These are phyloP conservation scores for Globisporangium paroecandrum DNA, from an alignment of 352 stramenopile species.

Conservation along the genomic window DNA sequence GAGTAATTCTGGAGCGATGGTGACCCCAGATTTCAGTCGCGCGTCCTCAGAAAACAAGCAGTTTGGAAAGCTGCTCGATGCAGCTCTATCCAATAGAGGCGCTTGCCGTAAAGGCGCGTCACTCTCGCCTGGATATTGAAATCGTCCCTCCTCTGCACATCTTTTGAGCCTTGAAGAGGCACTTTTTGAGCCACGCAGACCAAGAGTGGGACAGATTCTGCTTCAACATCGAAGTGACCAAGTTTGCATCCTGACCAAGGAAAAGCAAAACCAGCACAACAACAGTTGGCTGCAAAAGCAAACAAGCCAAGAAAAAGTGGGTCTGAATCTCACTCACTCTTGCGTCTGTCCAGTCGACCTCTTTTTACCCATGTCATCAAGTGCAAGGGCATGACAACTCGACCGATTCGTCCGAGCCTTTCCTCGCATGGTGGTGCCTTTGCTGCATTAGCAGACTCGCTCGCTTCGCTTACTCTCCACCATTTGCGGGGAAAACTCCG, in stretches of 20 bases:
- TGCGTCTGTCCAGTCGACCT: background rate
- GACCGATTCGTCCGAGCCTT: background rate
- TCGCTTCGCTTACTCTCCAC: too few species aligned
- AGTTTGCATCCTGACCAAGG: background rate
- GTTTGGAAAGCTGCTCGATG: background rate
- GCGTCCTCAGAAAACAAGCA: background rate
- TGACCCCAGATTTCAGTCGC: background rate
- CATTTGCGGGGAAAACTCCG: background rate
- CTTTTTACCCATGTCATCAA: background rate
- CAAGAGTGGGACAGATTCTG: background rate
- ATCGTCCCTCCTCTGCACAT: background rate
- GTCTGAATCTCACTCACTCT: background rate
- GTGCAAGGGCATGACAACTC: slow-evolving; percentile 6
- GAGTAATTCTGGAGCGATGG: background rate
- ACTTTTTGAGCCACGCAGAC: background rate
- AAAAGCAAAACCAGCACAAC: background rate
- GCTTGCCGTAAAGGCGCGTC: background rate
- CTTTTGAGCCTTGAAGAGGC: background rate
- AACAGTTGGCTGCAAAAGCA: background rate
- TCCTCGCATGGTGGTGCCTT: too few species aligned
- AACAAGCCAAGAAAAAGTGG: background rate
- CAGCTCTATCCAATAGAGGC: background rate
- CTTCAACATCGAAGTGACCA: background rate
- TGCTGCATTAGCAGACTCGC: background rate
- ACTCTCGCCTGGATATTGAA: background rate